phyloP scores from a whole-genome alignment of 495 filamentous ascomycete species.

The Penicillium simplicissimum region DNA sequence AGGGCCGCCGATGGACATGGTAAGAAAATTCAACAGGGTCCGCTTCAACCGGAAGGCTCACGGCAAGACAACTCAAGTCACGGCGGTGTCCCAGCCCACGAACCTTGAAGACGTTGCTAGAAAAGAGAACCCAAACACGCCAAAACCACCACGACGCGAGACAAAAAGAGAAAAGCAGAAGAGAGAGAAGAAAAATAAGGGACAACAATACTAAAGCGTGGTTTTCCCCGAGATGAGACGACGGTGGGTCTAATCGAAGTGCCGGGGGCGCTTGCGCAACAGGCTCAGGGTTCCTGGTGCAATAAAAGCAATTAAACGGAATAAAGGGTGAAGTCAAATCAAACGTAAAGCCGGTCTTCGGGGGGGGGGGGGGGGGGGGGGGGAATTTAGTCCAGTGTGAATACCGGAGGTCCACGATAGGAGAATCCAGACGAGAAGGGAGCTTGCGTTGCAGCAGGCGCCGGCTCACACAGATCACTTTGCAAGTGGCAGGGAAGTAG shows the following conservation, averaged over 20 bases:
- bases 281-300: conserved; percentile 29
- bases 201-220: conserved; percentile 22
- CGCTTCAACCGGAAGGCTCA: conserved; percentile 5
- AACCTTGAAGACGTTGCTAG: neutral
- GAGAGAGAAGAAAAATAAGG: conserved; percentile 7
- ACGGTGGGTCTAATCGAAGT: conserved; percentile 38
- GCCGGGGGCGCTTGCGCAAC: conserved; percentile 35
- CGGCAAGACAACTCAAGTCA: neutral
- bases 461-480: neutral
- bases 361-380: neutral
- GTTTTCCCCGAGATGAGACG: conserved; percentile 30
- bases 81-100: conserved; percentile 3
- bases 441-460: conserved; percentile 6
- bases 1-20: conserved; percentile 47
- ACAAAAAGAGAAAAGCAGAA: conserved; percentile 11
- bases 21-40: conserved; percentile 20
- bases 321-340: conserved; percentile 28
- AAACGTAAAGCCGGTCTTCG: conserved; percentile 11
- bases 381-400: neutral
- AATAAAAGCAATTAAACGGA: conserved; percentile 25
- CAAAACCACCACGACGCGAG: conserved; percentile 11
- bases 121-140: conserved; percentile 4
- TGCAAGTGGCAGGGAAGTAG: neutral
- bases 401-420: neutral
- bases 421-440: neutral